Conservation (phyloP, 257 asterid genomes). For the Ajuga chamaepitys region DNA sequence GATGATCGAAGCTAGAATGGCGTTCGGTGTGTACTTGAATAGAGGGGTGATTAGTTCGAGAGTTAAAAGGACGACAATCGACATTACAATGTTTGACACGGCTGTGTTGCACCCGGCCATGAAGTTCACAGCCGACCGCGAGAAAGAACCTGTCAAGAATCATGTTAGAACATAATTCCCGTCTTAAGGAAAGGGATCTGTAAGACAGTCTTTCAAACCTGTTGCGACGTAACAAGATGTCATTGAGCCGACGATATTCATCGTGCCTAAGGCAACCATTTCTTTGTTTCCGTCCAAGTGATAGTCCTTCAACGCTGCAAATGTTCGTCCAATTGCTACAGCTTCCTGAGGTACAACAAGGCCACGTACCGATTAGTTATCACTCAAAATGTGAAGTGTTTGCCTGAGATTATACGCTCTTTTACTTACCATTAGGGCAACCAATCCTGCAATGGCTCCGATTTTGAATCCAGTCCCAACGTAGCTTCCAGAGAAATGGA, state of each 20-base stretch:
- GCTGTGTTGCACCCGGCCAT: slow-evolving; percentile 76
- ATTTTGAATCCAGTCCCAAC: slow-evolving; percentile 51
- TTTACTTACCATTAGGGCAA: slow-evolving; percentile 53
- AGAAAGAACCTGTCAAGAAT: slow-evolving; percentile 29
- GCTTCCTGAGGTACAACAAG: slow-evolving; percentile 48
- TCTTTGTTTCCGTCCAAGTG: slow-evolving; percentile 72
- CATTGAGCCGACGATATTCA: slow-evolving; percentile 69
- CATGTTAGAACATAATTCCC: background rate
- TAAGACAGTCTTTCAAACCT: slow-evolving; percentile 28
- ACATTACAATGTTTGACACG: slow-evolving; percentile 67
- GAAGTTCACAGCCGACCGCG: slow-evolving; percentile 42
- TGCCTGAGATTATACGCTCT: background rate
- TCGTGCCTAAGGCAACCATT: slow-evolving; percentile 75
- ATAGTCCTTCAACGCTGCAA: slow-evolving; percentile 71
- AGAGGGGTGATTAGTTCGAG: slow-evolving; percentile 54
- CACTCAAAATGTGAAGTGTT: background rate
- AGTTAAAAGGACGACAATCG: slow-evolving; percentile 46
- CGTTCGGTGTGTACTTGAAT: slow-evolving; percentile 70
- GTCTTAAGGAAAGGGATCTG: background rate
- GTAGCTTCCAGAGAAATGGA: slow-evolving; percentile 51
- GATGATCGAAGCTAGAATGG: slow-evolving; percentile 65
- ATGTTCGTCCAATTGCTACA: slow-evolving; percentile 71
- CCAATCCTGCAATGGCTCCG: slow-evolving; percentile 52
- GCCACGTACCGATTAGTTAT: too few relatives aligned
- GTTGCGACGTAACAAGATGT: slow-evolving; percentile 71